Conservation (phyloP, 2,329 filamentous ascomycete genomes). For the Fusarium graminum region DNA sequence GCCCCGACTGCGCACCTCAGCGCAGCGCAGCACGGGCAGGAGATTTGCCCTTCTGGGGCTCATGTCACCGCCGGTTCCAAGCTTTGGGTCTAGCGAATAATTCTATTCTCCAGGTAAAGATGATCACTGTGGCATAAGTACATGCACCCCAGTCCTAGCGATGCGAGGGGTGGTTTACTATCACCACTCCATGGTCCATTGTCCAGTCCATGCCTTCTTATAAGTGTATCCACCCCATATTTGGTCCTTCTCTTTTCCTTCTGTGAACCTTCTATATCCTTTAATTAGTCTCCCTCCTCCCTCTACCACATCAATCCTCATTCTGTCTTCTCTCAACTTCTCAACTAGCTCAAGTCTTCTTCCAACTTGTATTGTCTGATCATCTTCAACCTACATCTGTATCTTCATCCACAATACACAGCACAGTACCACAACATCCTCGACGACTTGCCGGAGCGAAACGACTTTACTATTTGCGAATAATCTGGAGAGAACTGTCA, state of each 20-base stretch:
- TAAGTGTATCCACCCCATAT: conserved; percentile 54
- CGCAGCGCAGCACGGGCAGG: conserved; percentile 19
- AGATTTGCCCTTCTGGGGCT: conserved; percentile 49
- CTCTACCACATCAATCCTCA: conserved; percentile 29
- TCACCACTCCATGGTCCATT: conserved; percentile 32
- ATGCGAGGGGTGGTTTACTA: conserved; percentile 43
- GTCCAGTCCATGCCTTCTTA: conserved; percentile 40
- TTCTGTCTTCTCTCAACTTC: conserved; percentile 27
- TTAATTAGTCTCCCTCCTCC: conserved; percentile 45
- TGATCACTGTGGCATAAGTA: conserved; percentile 41
- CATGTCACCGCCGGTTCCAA: conserved; percentile 55
- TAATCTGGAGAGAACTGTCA: conserved; percentile 7
- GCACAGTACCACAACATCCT: conserved; percentile 8
- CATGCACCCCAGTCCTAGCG: conserved; percentile 47
- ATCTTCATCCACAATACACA: not conserved
- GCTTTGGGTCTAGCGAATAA: conserved; percentile 49
- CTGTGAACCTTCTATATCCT: conserved; percentile 48
- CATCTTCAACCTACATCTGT: conserved; percentile 2
- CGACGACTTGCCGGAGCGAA: conserved; percentile 33
- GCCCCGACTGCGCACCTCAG: conserved; percentile 21
- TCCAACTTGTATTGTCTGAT: conserved; percentile 10
- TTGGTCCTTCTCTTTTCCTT: conserved; percentile 47
- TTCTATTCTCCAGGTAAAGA: conserved; percentile 42
- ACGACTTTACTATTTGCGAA: conserved; percentile 21
- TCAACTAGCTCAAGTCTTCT: conserved; percentile 16